Evolutionary conservation across 2,329 filamentous ascomycete species (phyloP).

Genomic region (Chaetomium strumarium): DNA sequence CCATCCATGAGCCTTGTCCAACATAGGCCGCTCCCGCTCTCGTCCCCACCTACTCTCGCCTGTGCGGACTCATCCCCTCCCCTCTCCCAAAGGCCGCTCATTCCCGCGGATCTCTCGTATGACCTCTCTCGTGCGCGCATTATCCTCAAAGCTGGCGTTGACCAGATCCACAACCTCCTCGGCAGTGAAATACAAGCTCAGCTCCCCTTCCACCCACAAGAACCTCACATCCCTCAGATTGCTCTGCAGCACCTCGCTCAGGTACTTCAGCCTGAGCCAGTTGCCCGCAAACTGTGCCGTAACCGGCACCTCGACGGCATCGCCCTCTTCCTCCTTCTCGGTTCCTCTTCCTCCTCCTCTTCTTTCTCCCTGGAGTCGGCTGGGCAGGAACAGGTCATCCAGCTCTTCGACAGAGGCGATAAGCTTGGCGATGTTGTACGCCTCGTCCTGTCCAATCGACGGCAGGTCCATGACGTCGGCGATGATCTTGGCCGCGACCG

Average conservation of each 20-base stretch:
- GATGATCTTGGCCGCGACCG: constrained; percentile 54
- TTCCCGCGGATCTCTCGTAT: constrained; percentile 52
- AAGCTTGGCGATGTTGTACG: constrained; percentile 53
- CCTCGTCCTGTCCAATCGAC: constrained; percentile 58
- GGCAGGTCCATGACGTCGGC: constrained; percentile 56
- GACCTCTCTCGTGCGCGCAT: constrained; percentile 51
- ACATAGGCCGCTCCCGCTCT: background rate
- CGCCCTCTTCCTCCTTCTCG: constrained; percentile 25
- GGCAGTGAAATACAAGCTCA: constrained; percentile 56
- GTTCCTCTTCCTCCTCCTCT: background rate
- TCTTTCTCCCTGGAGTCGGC: constrained; percentile 27
- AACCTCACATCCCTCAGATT: constrained; percentile 58
- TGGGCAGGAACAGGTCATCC: constrained; percentile 54
- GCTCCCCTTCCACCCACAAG: constrained; percentile 60
- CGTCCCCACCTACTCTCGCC: background rate
- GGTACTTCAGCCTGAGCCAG: constrained; percentile 60
- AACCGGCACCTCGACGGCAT: constrained; percentile 40
- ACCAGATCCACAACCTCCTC: constrained; percentile 59
- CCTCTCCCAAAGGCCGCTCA: constrained; percentile 34
- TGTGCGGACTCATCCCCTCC: background rate
- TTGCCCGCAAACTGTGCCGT: constrained; percentile 56
- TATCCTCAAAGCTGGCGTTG: constrained; percentile 58
- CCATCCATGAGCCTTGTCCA: too few relatives aligned
- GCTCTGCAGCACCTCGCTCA: constrained; percentile 60
- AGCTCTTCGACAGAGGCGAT: constrained; percentile 53